Evolutionary conservation across 768 basidiomycete species (phyloP), one percentile per base, ranked within the genome.

Genomic region (Tylopilus sp.): DNA sequence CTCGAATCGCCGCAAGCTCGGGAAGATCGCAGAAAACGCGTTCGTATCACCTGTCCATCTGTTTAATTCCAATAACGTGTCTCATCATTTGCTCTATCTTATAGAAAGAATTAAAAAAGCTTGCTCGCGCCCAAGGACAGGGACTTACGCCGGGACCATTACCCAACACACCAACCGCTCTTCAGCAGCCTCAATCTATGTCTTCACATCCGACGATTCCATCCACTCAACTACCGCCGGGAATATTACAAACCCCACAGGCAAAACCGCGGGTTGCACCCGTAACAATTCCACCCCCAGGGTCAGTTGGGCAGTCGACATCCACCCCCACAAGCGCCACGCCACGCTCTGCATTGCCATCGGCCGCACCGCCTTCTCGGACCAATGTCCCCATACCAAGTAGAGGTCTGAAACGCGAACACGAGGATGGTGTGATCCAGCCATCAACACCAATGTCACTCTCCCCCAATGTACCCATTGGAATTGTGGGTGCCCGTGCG

Each of bases 21-120:
- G 49, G 87, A 88, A 67, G 86, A 88, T 70, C 75, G 86, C 65
- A 88, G 83, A 75, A 84, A 80, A 71, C 79, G 85, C 75, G 86
- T 86, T 43, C 60, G 85, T 79, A 40, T 55, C 22, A 20, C 45
- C 36, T 17, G 31, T 10, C 15, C 46, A 39, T 52, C 51, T 4
- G 30, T 36, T 50, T 36, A 18, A 28, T 52, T 51, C 42, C 30
- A n/a, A 17, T 42, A 47, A 55, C 51, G 47, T 65, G 44, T 39
- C 56, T 57, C 36, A 53, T 47, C 44, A 25, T 48, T 30, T 17
- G 7, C 20, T 25, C 21, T 33, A 51, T 30, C 4, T 53, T 20
- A 61, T 69, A 88, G 83, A 88, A 87, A 73, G 87, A 88, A 67
- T 74, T 80, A 58, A 87, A 82, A 71, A 80, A 80, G 44, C 76